Conservation (phyloP, 257 asterid species). For the Eustoma russellianum region DNA sequence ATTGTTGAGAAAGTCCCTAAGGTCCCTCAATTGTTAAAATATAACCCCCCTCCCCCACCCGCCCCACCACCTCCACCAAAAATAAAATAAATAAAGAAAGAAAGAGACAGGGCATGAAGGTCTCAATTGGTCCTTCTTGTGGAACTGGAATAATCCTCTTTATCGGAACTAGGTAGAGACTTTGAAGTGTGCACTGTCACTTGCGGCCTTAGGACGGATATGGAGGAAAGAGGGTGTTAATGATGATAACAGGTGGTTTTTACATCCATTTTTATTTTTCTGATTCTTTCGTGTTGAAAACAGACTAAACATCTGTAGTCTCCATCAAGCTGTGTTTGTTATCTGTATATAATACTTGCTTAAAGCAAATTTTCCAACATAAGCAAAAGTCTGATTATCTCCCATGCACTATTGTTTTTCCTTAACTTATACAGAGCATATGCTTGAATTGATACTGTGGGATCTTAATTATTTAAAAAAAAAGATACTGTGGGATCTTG, state of each 20-base stretch:
- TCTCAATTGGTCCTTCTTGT: conserved; percentile 11
- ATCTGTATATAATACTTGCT: too few relatives aligned
- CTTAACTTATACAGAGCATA: too few relatives aligned
- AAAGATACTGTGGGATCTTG: too few relatives aligned
- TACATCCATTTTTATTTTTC: background rate
- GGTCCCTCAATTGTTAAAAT: background rate
- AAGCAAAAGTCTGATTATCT: too few relatives aligned
- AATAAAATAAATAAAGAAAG: too few relatives aligned
- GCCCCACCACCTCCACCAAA: conserved; percentile 2
- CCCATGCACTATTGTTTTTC: too few relatives aligned
- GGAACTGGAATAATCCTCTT: conserved; percentile 13
- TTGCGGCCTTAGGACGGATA: conserved; percentile 74
- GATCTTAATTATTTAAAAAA: too few relatives aligned
- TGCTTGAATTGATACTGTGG: too few relatives aligned
- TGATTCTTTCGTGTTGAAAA: background rate
- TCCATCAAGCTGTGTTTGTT: too few relatives aligned
- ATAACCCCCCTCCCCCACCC: conserved; percentile 5
- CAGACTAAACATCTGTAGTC: too few relatives aligned
- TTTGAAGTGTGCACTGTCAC: conserved; percentile 81
- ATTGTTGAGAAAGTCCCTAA: background rate
- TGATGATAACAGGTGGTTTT: conserved; percentile 75
- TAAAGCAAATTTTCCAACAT: too few relatives aligned
- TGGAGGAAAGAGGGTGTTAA: conserved; percentile 90
- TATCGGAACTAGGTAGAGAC: conserved; percentile 69
- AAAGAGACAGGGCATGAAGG: background rate